Evolutionary conservation across 768 basidiomycete species (phyloP).

Genomic region (Paxillus ammoniavirescens): DNA sequence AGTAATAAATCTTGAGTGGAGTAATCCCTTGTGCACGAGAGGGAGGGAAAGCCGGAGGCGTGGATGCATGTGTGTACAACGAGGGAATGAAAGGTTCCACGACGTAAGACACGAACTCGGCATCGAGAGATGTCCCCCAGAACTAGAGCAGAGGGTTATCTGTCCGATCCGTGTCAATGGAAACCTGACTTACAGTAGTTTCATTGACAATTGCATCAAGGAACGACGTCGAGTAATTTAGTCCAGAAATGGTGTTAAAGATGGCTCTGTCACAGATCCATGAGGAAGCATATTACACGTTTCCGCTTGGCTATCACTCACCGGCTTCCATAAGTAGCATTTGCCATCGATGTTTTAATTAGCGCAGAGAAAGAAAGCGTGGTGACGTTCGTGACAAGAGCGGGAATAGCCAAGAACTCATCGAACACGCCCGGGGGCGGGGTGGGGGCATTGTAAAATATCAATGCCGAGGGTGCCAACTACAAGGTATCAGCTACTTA

Average conservation of each 20-base stretch:
- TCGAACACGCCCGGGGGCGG: constrained; percentile 1
- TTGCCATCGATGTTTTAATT: constrained; percentile 1
- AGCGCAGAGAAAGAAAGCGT: constrained; percentile 17
- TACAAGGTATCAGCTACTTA: neutral
- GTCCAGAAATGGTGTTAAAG: constrained; percentile 9
- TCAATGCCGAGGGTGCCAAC: constrained; percentile 22
- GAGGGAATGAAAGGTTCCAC: constrained; percentile 53
- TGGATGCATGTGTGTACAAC: constrained; percentile 36
- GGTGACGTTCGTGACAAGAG: constrained; percentile 1
- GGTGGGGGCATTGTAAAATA: constrained; percentile 53
- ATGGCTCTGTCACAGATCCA: neutral
- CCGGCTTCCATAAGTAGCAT: neutral
- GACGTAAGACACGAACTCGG: constrained; percentile 10
- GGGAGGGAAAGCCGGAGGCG: constrained; percentile 46
- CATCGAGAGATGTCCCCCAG: constrained; percentile 6
- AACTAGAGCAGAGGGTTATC: neutral
- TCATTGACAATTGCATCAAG: constrained; percentile 17
- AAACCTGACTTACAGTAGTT: constrained; percentile 15
- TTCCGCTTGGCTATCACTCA: neutral
- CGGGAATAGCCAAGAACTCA: constrained; percentile 22
- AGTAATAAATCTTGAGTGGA: constrained; percentile 46
- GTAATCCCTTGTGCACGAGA: constrained; percentile 33
- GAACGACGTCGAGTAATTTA: constrained; percentile 9
- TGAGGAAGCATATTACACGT: neutral
- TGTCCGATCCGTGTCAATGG: neutral